A percentile compares a stretch with the other conserved stretches of the same genome.
phyloP scores from a whole-genome alignment of 2,329 filamentous ascomycete species.

The Diplodia mutila region DNA sequence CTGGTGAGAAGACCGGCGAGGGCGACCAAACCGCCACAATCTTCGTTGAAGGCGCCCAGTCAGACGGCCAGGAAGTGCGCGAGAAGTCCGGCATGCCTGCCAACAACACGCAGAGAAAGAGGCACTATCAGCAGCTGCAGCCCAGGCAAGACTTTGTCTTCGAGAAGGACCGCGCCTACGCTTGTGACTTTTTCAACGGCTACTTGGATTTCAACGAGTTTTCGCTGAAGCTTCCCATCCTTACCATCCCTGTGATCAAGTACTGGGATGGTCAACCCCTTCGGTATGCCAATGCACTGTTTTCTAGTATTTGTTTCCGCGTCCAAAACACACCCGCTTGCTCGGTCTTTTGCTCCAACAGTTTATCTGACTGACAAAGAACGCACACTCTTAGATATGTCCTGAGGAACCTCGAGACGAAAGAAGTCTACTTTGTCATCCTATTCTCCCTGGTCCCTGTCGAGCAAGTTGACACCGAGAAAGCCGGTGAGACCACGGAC shows the following conservation, averaged over 20 bases:
- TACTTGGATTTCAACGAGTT: conserved; percentile 88
- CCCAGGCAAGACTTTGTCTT: conserved; percentile 63
- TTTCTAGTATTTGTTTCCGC: background rate
- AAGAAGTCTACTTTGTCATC: conserved; percentile 77
- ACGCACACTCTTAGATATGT: conserved; percentile 90
- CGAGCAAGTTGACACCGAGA: conserved; percentile 45
- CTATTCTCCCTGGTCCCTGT: conserved; percentile 76
- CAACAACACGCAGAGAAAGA: conserved; percentile 55
- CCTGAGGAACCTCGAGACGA: conserved; percentile 76
- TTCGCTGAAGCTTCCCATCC: conserved; percentile 71
- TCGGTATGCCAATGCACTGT: conserved; percentile 59
- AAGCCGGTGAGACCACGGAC: background rate
- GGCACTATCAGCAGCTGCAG: conserved; percentile 61
- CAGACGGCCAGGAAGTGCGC: conserved; percentile 48
- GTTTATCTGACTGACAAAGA: conserved; percentile 52
- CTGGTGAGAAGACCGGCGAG: conserved; percentile 65
- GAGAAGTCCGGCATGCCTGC: conserved; percentile 46
- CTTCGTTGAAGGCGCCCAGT: conserved; percentile 57
- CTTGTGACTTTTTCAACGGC: conserved; percentile 82
- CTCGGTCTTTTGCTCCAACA: conserved; percentile 1
- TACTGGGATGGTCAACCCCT: conserved; percentile 81
- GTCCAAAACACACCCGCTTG: background rate
- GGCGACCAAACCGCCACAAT: conserved; percentile 65
- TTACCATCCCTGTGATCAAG: conserved; percentile 71
- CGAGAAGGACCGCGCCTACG: conserved; percentile 64